Evolutionary conservation across 371 early-diverging fungal genomes (phyloP).

Genomic region (Saksenaea oblongispora): DNA sequence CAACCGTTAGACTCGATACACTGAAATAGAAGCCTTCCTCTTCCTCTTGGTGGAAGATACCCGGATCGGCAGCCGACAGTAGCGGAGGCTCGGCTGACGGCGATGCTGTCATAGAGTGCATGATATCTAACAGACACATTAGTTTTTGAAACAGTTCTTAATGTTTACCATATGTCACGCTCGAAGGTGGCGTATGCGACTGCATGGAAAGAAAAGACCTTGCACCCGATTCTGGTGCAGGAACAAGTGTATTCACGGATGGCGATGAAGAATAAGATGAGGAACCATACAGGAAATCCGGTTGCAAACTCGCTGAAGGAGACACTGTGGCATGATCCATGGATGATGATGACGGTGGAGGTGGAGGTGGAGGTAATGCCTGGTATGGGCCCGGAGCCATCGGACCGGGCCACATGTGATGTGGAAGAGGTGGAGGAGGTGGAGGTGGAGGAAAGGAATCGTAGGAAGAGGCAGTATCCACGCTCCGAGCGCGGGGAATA

Average conservation of each 20-base stretch:
- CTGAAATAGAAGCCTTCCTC: conserved; percentile 32
- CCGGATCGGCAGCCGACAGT: neutral
- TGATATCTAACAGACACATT: neutral
- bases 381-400: neutral
- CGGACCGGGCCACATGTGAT: neutral
- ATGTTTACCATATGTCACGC: neutral
- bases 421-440: neutral
- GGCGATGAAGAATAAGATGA: conserved; percentile 1
- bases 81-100: neutral
- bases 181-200: conserved; percentile 1
- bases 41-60: conserved; percentile 1
- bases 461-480: neutral
- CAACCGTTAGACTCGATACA: conserved; percentile 66
- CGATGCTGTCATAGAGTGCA: conserved; percentile 1
- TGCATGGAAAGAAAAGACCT: conserved; percentile 5
- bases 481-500: neutral
- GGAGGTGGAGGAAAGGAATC: neutral
- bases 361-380: neutral
- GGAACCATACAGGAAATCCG: neutral
- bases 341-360: neutral
- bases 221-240: neutral
- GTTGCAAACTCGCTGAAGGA: neutral
- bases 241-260: conserved; percentile 1
- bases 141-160: neutral
- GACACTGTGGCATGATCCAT: neutral